A percentile compares a stretch with the other conserved stretches of the same genome.
Conservation (phyloP, 768 basidiomycete genomes). For the Hygrocybe coccinea region DNA sequence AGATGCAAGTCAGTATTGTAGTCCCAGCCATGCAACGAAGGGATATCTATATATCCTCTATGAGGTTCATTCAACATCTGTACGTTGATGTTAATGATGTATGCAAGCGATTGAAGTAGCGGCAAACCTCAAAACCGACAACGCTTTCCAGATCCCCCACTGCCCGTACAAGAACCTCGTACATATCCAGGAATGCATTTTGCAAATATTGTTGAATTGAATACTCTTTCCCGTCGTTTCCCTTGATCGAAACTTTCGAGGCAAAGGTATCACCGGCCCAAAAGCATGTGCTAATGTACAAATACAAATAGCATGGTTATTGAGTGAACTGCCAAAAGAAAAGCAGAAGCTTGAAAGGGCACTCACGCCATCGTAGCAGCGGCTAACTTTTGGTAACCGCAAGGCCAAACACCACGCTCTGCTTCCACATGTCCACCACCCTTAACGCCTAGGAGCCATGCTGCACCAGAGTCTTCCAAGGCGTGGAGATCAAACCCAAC, state of each 20-base stretch:
- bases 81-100: not conserved
- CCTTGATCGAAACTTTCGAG: slow-evolving; percentile 59
- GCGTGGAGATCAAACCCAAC: slow-evolving; percentile 81
- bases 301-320: slow-evolving; percentile 7
- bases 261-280: slow-evolving; percentile 90
- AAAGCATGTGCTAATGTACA: slow-evolving; percentile 67
- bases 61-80: slow-evolving; percentile 96
- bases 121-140: slow-evolving; percentile 78
- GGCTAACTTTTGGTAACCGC: slow-evolving; percentile 90
- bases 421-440: slow-evolving; percentile 70
- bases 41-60: slow-evolving; percentile 81
- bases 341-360: not conserved
- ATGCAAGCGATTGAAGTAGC: not conserved
- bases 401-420: slow-evolving; percentile 87
- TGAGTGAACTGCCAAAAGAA: not conserved
- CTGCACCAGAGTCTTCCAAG: slow-evolving; percentile 79
- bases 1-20: slow-evolving; percentile 95
- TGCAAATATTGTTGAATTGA: slow-evolving; percentile 82
- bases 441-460: slow-evolving; percentile 78
- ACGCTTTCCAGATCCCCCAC: slow-evolving; percentile 76
- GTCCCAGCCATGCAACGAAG: slow-evolving; percentile 79
- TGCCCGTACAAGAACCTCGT: slow-evolving; percentile 57
- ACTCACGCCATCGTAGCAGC: slow-evolving; percentile 88
- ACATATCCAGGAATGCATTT: slow-evolving; percentile 73
- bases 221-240: slow-evolving; percentile 44